phyloP scores from a whole-genome alignment of 148 eudicot species.

The Bassia scoparia region DNA sequence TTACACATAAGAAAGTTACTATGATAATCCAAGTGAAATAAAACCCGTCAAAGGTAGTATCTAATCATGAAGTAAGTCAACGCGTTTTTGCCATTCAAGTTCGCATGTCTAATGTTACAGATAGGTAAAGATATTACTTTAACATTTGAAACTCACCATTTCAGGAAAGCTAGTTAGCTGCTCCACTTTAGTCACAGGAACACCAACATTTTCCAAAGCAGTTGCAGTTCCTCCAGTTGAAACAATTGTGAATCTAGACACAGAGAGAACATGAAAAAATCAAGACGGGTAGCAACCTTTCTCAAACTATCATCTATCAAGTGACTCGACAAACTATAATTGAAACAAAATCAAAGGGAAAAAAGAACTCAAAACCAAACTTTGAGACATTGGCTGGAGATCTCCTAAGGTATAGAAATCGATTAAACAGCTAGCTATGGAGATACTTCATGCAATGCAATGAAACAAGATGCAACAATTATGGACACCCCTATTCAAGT shows the following conservation, averaged over 20 bases:
- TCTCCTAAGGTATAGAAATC: neutral
- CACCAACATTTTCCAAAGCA: conserved; percentile 66
- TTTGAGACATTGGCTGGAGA: neutral
- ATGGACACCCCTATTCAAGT: too few relatives aligned
- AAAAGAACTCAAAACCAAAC: neutral
- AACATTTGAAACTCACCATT: conserved; percentile 73
- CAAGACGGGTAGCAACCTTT: neutral
- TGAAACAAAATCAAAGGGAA: neutral
- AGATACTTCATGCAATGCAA: too few relatives aligned
- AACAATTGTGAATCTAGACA: conserved; percentile 65
- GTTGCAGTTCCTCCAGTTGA: conserved; percentile 99
- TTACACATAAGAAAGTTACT: too few relatives aligned
- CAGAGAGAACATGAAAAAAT: neutral
- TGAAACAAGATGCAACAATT: too few relatives aligned
- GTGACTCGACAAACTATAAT: neutral
- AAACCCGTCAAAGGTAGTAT: too few relatives aligned
- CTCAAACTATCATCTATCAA: neutral
- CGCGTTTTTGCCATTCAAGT: too few relatives aligned
- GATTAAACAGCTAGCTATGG: neutral
- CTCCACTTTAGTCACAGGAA: conserved; percentile 89
- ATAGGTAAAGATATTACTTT: too few relatives aligned
- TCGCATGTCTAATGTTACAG: too few relatives aligned
- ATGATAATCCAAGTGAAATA: too few relatives aligned
- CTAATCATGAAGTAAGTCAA: too few relatives aligned
- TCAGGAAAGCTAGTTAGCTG: conserved; percentile 83